phyloP scores from a whole-genome alignment of 352 stramenopile species.

The Thalassiosira exigua region DNA sequence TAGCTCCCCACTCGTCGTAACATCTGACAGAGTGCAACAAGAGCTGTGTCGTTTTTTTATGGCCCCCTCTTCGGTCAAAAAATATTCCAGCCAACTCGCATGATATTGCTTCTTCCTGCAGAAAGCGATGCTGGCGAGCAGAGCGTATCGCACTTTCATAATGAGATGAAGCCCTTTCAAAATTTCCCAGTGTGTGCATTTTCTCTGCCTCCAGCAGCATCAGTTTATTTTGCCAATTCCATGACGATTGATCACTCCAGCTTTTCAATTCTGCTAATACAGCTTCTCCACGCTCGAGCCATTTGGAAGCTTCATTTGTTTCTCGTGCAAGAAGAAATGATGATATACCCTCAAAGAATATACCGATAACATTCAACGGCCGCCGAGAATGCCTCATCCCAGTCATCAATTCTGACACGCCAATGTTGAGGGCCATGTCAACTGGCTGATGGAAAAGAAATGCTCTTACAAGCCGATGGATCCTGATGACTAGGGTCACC shows the following conservation, averaged over 20 bases:
- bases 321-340: constrained; percentile 1
- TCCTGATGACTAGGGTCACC: too few species aligned
- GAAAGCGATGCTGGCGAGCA: constrained; percentile 39
- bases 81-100: constrained; percentile 46
- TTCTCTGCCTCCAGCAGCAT: constrained; percentile 44
- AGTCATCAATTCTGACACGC: too few species aligned
- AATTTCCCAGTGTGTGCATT: constrained; percentile 24
- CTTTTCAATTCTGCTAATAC: constrained; percentile 21
- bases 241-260: constrained; percentile 34
- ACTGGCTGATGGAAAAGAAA: constrained; percentile 6
- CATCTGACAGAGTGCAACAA: constrained; percentile 12
- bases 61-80: background rate
- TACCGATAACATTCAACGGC: too few species aligned
- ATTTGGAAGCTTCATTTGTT: background rate
- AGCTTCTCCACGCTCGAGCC: constrained; percentile 7
- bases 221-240: constrained; percentile 54
- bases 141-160: constrained; percentile 47
- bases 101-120: constrained; percentile 43
- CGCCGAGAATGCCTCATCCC: too few species aligned
- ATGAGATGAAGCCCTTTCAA: constrained; percentile 24
- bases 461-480: constrained; percentile 4
- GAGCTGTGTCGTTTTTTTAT: background rate
- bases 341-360: constrained; percentile 9
- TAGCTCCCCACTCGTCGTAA: constrained; percentile 26
- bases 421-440: background rate